A percentile compares a stretch with the other conserved stretches of the same genome.
These are phyloP conservation scores for Funneliformis caledonium DNA, from an alignment of 371 early-diverging fungal species.

Conservation along the genomic window DNA sequence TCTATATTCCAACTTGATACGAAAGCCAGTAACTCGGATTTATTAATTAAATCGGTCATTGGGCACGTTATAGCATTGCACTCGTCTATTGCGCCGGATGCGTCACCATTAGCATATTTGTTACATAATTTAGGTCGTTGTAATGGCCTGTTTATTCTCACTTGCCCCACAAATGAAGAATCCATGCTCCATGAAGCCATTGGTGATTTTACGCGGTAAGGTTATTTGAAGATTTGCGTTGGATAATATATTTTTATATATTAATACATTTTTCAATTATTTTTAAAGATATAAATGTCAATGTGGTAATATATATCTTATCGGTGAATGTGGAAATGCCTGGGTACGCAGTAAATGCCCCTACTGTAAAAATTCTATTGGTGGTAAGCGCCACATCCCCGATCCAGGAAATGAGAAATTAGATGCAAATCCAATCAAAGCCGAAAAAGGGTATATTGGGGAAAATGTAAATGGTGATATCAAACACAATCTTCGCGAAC, in stretches of 20 bases:
- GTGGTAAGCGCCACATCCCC: not conserved
- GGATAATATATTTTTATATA: not conserved
- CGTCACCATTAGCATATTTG: constrained; percentile 23
- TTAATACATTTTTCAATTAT: not conserved
- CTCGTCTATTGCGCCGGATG: not conserved
- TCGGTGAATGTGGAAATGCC: constrained; percentile 36
- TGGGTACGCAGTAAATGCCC: not conserved
- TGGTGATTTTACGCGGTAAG: not conserved
- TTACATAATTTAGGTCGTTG: not conserved
- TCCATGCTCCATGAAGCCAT: constrained; percentile 1
- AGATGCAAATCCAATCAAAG: constrained; percentile 15
- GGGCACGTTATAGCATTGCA: constrained; percentile 27
- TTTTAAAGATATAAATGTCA: constrained; percentile 37
- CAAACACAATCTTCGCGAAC: not conserved
- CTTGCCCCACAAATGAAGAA: not conserved
- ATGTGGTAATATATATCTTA: constrained; percentile 33
- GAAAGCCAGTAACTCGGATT: constrained; percentile 1
- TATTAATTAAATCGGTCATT: constrained; percentile 29
- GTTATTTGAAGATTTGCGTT: not conserved
- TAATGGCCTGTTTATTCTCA: constrained; percentile 20
- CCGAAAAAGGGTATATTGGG: constrained; percentile 19
- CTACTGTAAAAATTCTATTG: constrained; percentile 13
- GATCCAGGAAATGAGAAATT: not conserved
- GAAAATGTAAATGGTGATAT: not conserved
- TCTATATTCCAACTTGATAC: constrained; percentile 17